Evolutionary conservation across 352 stramenopile species (phyloP).

Genomic region (Chrysophaeum taylorii): DNA sequence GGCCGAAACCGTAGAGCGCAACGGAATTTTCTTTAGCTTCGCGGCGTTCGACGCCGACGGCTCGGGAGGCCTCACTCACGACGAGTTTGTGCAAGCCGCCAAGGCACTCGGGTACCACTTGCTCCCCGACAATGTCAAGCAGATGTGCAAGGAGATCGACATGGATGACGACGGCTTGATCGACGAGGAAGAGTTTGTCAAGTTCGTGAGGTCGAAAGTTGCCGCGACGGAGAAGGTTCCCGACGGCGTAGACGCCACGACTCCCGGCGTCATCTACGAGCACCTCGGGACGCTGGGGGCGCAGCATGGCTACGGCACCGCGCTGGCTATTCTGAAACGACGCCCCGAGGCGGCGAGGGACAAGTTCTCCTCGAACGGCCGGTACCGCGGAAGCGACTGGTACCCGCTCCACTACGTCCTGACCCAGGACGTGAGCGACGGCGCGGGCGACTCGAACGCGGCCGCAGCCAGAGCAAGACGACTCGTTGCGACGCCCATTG

Average conservation of each 20-base stretch:
- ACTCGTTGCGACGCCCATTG: not conserved
- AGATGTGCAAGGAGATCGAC: not conserved
- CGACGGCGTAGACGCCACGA: not conserved
- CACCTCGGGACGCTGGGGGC: not conserved
- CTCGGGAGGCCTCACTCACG: not conserved
- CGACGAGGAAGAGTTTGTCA: not conserved
- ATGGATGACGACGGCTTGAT: not conserved
- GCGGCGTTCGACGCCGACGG: not conserved
- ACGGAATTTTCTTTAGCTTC: not conserved
- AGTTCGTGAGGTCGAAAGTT: not conserved
- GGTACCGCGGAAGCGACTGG: not conserved
- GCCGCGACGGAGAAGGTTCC: not conserved
- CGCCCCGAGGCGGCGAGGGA: not conserved
- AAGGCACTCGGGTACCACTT: not conserved
- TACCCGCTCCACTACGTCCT: constrained; percentile 1
- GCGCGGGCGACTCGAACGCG: no score
- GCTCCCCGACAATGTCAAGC: not conserved
- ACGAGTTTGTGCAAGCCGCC: not conserved
- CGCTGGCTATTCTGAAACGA: not conserved
- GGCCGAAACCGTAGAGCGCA: not conserved
- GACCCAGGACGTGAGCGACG: not conserved
- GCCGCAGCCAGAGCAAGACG: no score
- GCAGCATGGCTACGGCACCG: not conserved
- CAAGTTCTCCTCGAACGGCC: not conserved
- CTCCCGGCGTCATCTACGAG: not conserved